phyloP scores from a whole-genome alignment of 2,329 filamentous ascomycete genomes.

The Xylariaceae sp. region DNA sequence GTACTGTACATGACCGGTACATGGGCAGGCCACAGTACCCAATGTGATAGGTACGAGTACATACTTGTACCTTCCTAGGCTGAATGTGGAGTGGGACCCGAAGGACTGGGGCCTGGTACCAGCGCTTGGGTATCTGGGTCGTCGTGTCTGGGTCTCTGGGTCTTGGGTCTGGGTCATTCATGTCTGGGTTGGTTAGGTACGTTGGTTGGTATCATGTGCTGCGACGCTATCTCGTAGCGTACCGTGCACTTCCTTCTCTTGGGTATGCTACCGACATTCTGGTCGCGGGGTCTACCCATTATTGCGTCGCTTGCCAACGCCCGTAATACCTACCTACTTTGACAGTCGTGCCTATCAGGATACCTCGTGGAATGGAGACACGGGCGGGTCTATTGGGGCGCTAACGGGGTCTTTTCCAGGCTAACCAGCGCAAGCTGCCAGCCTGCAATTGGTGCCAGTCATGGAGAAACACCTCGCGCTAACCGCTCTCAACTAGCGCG shows the following conservation, averaged over 20 bases:
- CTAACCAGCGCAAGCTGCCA: neutral
- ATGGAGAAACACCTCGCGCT: neutral
- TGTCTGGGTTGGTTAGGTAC: slow-evolving; percentile 3
- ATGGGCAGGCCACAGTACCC: slow-evolving; percentile 3
- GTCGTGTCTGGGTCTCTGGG: neutral
- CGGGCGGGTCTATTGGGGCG: neutral
- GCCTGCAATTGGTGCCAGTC: neutral
- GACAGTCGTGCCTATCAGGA: neutral
- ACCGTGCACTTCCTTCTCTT: neutral
- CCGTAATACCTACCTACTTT: slow-evolving; percentile 5
- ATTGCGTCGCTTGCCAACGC: slow-evolving; percentile 11
- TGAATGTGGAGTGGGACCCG: slow-evolving; percentile 10
- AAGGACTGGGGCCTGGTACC: slow-evolving; percentile 17
- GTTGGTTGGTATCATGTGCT: neutral
- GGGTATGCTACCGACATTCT: slow-evolving; percentile 20
- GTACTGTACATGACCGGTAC: too few species aligned
- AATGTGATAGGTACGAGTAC: slow-evolving; percentile 4
- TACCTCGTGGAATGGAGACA: neutral
- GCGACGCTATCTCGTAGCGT: slow-evolving; percentile 1
- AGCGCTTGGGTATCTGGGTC: slow-evolving; percentile 9
- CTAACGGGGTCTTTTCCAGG: neutral
- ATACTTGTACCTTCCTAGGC: neutral
- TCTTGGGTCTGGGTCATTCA: slow-evolving; percentile 2
- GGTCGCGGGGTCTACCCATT: slow-evolving; percentile 17
- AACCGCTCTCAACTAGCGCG: neutral